Conservation (phyloP, 352 stramenopile genomes). For the Thraustochytrium striatum region DNA sequence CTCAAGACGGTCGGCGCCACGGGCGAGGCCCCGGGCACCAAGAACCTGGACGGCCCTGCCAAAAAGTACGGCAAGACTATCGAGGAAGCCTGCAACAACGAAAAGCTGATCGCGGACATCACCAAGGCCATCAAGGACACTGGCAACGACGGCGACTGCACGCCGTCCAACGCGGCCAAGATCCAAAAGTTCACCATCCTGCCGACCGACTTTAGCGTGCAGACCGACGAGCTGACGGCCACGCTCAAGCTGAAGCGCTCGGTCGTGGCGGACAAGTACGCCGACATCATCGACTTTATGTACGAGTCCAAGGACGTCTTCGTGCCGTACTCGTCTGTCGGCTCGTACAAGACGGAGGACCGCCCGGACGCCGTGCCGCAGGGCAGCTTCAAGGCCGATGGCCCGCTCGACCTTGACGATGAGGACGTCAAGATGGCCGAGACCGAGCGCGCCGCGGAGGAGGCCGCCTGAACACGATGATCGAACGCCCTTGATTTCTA, state of each 20-base stretch:
- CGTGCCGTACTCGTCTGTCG: constrained; percentile 28
- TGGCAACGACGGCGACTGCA: constrained; percentile 50
- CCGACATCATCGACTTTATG: constrained; percentile 73
- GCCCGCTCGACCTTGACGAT: not conserved
- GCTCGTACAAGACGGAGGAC: not conserved
- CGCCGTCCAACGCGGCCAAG: constrained; percentile 53
- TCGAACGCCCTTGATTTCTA: too few species aligned
- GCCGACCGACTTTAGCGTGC: constrained; percentile 79
- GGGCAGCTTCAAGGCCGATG: constrained; percentile 2
- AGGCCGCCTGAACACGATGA: not conserved
- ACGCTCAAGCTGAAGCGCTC: constrained; percentile 93
- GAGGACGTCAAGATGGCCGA: not conserved
- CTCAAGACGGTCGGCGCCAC: constrained; percentile 74
- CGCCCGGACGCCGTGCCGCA: not conserved
- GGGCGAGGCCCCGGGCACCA: constrained; percentile 56
- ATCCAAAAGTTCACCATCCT: constrained; percentile 78
- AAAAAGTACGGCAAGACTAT: constrained; percentile 66
- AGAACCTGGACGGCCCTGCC: constrained; percentile 62
- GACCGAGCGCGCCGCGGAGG: not conserved
- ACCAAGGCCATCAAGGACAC: constrained; percentile 59
- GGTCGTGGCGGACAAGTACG: constrained; percentile 83
- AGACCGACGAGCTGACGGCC: constrained; percentile 83
- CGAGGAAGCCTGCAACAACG: constrained; percentile 63
- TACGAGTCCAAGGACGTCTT: constrained; percentile 61
- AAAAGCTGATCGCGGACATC: constrained; percentile 71